Evolutionary conservation across 805 yeast genomes (phyloP).

Genomic region (Candida krabiensis): DNA sequence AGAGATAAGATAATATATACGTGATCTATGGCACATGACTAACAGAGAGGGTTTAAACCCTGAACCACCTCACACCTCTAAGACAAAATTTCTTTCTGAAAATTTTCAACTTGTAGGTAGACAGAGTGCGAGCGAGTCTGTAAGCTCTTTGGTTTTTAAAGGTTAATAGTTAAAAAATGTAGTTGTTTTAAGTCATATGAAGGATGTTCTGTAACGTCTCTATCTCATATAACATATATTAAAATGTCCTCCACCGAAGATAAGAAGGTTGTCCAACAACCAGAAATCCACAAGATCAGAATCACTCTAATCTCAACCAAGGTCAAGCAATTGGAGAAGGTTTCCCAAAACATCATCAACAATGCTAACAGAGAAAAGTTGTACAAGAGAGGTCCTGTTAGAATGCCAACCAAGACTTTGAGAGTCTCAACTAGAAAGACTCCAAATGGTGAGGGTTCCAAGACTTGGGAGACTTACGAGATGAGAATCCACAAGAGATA

Average conservation of each 20-base stretch:
- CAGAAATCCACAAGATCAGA: conserved; percentile 94
- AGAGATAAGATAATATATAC: too few species aligned
- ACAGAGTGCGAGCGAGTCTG: too few species aligned
- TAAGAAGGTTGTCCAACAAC: conserved; percentile 77
- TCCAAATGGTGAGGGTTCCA: conserved; percentile 99
- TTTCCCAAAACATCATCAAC: conserved; percentile 83
- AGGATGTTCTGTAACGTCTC: conserved; percentile 34
- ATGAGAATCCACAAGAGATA: conserved; percentile 99
- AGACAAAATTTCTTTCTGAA: conserved; percentile 3
- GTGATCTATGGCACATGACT: too few species aligned
- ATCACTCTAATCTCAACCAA: conserved; percentile 98
- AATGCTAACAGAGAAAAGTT: conserved; percentile 83
- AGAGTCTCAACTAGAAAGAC: conserved; percentile 99
- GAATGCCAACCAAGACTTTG: conserved; percentile 99
- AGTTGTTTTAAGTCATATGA: background rate
- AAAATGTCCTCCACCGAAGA: conserved; percentile 80
- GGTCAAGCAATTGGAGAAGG: conserved; percentile 97
- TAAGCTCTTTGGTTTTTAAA: too few species aligned
- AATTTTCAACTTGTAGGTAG: conserved; percentile 6
- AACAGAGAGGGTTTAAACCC: conserved; percentile 8
- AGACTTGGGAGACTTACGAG: conserved; percentile 99
- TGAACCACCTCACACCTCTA: conserved; percentile 8
- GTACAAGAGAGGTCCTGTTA: conserved; percentile 97
- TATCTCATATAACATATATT: conserved; percentile 21
- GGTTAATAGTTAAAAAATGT: too few species aligned